Conservation (phyloP, 1,284 basidiomycete genomes). For the Tetrapyrgos nigripes region DNA sequence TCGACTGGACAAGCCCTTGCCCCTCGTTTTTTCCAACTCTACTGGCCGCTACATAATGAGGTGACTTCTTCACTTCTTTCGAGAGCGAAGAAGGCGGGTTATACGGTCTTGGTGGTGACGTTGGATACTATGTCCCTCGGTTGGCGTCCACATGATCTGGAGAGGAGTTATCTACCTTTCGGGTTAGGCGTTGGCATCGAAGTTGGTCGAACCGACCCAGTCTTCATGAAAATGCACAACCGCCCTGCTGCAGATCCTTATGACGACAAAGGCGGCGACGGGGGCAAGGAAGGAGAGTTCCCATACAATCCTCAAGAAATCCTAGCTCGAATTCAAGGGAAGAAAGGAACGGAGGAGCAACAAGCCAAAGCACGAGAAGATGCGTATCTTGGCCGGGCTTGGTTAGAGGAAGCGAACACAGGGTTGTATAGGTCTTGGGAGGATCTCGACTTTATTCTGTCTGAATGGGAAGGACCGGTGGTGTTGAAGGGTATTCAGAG, state of each 20-base stretch:
- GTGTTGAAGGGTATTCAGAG: slow-evolving; percentile 75
- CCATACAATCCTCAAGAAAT: slow-evolving; percentile 60
- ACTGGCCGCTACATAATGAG: slow-evolving; percentile 73
- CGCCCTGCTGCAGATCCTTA: slow-evolving; percentile 45
- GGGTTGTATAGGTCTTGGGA: slow-evolving; percentile 70
- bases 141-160: slow-evolving; percentile 73
- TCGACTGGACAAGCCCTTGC: slow-evolving; percentile 33
- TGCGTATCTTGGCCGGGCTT: slow-evolving; percentile 55
- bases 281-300: slow-evolving; percentile 56
- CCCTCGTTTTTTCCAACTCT: slow-evolving; percentile 82
- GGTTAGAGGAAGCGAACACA: slow-evolving; percentile 63
- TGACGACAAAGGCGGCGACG: too few species aligned
- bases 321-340: slow-evolving; percentile 24
- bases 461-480: slow-evolving; percentile 74
- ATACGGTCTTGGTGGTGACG: slow-evolving; percentile 71
- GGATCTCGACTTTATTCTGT: slow-evolving; percentile 63
- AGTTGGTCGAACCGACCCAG: slow-evolving; percentile 70
- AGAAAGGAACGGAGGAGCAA: slow-evolving; percentile 42
- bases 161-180: slow-evolving; percentile 66
- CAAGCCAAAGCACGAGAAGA: slow-evolving; percentile 49
- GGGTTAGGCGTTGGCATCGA: slow-evolving; percentile 64
- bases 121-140: slow-evolving; percentile 71
- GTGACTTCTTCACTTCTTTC: slow-evolving; percentile 68
- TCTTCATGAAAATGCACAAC: slow-evolving; percentile 65
- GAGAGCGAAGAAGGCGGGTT: slow-evolving; percentile 71